A percentile compares a stretch with the other conserved stretches of the same genome.
phyloP scores from a whole-genome alignment of 1,139 yeast genomes.

The Arxiozyma slooffiae region DNA sequence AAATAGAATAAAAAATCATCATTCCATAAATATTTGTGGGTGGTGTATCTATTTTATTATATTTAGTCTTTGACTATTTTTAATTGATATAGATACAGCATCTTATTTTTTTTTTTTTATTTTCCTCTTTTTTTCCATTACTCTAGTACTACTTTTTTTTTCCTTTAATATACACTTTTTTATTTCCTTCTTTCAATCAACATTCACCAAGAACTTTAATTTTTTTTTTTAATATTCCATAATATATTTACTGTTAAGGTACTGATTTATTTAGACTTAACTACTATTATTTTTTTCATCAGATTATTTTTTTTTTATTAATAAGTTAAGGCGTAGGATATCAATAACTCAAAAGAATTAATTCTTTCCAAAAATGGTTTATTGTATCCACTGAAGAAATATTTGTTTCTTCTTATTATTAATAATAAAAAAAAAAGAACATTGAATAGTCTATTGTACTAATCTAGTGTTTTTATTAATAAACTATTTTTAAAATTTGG shows the following conservation, averaged over 20 bases:
- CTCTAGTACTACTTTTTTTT: background rate
- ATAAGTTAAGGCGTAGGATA: background rate
- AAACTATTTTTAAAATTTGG: background rate
- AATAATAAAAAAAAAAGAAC: too few relatives aligned
- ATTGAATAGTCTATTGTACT: background rate
- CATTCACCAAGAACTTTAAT: background rate
- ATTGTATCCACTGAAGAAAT: conserved; percentile 1
- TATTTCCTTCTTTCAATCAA: background rate
- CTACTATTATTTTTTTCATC: background rate
- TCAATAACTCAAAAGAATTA: background rate
- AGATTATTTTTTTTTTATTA: background rate
- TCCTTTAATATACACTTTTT: background rate
- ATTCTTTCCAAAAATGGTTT: conserved; percentile 2
- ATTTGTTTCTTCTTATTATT: background rate
- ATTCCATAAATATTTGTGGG: background rate
- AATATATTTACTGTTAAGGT: background rate
- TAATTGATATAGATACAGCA: conserved; percentile 1
- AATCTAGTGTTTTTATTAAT: too few relatives aligned
- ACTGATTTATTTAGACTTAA: background rate
- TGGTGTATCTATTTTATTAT: conserved; percentile 2
- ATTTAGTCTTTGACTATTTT: conserved; percentile 3
- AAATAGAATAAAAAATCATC: too few relatives aligned
- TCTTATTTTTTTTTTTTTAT: background rate
- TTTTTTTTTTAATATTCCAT: background rate
- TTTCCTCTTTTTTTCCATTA: background rate